Percentiles rank a stretch among this genome's conserved stretches.
phyloP scores from a whole-genome alignment of 148 eudicot species.

The Cornus controversa region DNA sequence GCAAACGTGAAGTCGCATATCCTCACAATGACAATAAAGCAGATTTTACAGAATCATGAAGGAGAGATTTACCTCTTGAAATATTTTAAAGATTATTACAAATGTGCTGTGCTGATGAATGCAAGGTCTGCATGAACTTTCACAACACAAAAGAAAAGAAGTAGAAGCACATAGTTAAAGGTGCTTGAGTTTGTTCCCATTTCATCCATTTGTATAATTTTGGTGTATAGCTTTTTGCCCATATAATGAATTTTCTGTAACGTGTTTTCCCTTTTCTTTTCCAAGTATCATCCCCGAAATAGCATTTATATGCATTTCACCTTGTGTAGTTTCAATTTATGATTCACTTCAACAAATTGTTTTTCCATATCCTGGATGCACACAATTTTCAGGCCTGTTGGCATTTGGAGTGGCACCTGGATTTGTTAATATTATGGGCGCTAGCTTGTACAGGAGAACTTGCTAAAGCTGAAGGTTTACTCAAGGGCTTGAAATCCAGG shows the following conservation, averaged over 20 bases:
- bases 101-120: not conserved
- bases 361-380: not conserved
- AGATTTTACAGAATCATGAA: too few relatives aligned
- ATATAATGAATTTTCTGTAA: not conserved
- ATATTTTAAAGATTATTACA: not conserved
- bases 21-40: too few relatives aligned
- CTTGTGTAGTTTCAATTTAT: not conserved
- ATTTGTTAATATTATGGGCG: slow-evolving; percentile 73
- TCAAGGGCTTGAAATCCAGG: slow-evolving; percentile 63
- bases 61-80: not conserved
- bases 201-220: not conserved
- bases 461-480: slow-evolving; percentile 57
- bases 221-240: too few relatives aligned
- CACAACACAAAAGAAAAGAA: not conserved
- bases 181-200: too few relatives aligned
- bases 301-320: not conserved
- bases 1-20: too few relatives aligned
- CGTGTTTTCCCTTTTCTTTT: not conserved
- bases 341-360: not conserved
- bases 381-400: slow-evolving; percentile 44
- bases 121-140: not conserved
- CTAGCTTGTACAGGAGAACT: slow-evolving; percentile 45
- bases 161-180: too few relatives aligned
- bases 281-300: not conserved
- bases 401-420: slow-evolving; percentile 88